Conservation (phyloP, 768 basidiomycete species). For the Megacollybia marginata region DNA sequence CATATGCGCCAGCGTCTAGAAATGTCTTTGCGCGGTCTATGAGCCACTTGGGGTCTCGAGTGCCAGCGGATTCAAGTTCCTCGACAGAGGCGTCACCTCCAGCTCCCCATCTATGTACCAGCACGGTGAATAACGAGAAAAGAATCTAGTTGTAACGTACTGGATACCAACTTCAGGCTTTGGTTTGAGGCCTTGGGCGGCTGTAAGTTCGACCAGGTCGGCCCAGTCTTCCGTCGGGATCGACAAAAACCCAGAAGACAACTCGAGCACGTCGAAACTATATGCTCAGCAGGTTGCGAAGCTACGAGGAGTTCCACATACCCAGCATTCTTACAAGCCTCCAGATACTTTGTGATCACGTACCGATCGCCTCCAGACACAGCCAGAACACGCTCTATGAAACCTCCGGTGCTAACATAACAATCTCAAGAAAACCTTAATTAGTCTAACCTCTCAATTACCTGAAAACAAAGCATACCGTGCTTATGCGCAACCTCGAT, state of each 20-base stretch:
- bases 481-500: conserved; percentile 35
- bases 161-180: conserved; percentile 40
- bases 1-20: conserved; percentile 32
- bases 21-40: conserved; percentile 32
- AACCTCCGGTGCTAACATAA: conserved; percentile 38
- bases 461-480: conserved; percentile 5
- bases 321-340: too few relatives aligned
- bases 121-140: not conserved
- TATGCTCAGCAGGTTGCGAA: too few relatives aligned
- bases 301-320: too few relatives aligned
- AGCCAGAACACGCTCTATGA: conserved; percentile 25
- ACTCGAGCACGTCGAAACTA: too few relatives aligned
- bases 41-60: conserved; percentile 31
- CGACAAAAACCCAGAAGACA: too few relatives aligned
- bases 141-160: conserved; percentile 1
- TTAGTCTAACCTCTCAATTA: not conserved
- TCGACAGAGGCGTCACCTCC: conserved; percentile 32
- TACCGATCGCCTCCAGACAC: too few relatives aligned
- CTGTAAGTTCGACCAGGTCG: too few relatives aligned
- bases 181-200: conserved; percentile 26
- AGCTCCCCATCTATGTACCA: conserved; percentile 25
- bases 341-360: too few relatives aligned
- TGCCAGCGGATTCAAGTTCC: conserved; percentile 32
- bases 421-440: not conserved
- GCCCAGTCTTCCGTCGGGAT: too few relatives aligned